phyloP scores from a whole-genome alignment of 2,329 filamentous ascomycete genomes.

The Alternaria brassicicola region DNA sequence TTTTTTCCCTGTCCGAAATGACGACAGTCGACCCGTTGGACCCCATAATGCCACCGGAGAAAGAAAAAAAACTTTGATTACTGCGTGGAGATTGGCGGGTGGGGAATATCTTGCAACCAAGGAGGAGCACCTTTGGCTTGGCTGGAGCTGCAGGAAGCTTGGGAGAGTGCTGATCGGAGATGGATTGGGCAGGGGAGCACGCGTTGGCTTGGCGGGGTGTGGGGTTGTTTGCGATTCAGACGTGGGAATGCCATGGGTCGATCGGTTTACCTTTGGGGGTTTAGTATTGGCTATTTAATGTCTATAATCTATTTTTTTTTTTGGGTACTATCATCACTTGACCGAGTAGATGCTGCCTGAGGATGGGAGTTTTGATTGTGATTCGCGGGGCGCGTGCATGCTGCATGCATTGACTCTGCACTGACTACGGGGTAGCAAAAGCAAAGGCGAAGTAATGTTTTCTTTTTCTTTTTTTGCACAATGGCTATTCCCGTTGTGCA shows the following conservation, averaged over 20 bases:
- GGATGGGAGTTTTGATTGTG: neutral
- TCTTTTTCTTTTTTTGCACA: neutral
- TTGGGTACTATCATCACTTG: conserved; percentile 1
- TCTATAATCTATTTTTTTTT: neutral
- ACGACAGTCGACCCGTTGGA: neutral
- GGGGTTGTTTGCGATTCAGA: neutral
- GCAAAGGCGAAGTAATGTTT: neutral
- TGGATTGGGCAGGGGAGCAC: conserved; percentile 5
- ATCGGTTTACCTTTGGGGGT: neutral
- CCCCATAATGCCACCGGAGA: neutral
- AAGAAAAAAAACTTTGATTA: neutral
- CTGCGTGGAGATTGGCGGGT: neutral
- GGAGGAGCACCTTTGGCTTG: neutral
- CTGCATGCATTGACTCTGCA: conserved; percentile 1
- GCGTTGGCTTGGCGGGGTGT: conserved; percentile 4
- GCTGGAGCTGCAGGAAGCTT: neutral
- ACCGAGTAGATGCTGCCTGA: neutral
- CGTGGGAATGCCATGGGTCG: neutral
- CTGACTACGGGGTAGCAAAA: neutral
- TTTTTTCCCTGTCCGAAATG: neutral
- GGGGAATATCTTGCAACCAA: neutral
- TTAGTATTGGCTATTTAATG: conserved; percentile 3
- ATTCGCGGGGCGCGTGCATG: neutral
- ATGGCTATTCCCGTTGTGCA: neutral
- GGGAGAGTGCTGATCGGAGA: neutral